phyloP scores from a whole-genome alignment of 441 rosid species.

The Pelargonium myrrhifolium region DNA sequence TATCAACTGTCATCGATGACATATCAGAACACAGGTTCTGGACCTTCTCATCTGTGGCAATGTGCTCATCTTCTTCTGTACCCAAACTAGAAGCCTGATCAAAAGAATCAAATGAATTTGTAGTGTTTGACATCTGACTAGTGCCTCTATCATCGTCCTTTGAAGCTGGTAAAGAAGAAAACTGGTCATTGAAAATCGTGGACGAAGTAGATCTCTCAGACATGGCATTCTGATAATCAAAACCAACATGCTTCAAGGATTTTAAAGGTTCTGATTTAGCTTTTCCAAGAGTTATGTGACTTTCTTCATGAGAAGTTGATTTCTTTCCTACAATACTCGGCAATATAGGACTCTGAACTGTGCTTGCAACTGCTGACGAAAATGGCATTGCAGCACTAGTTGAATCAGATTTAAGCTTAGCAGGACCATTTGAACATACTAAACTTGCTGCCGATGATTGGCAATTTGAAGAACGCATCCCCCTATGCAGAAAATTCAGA shows the following conservation, averaged over 20 bases:
- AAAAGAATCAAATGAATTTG: slow-evolving; percentile 22
- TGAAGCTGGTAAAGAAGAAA: slow-evolving; percentile 27
- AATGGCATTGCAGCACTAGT: slow-evolving; percentile 30
- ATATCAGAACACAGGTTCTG: slow-evolving; percentile 30
- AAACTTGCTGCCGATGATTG: slow-evolving; percentile 37
- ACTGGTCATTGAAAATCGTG: slow-evolving; percentile 22
- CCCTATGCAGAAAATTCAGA: slow-evolving; percentile 43
- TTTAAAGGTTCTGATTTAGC: slow-evolving; percentile 33
- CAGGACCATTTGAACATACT: slow-evolving; percentile 41
- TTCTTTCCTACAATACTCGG: slow-evolving; percentile 35
- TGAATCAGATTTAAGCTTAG: slow-evolving; percentile 42
- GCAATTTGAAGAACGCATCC: slow-evolving; percentile 46
- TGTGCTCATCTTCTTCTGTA: slow-evolving; percentile 25
- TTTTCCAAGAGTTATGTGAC: slow-evolving; percentile 28
- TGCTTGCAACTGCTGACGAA: slow-evolving; percentile 37
- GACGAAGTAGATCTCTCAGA: slow-evolving; percentile 32
- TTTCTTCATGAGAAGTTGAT: slow-evolving; percentile 39
- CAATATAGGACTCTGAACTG: slow-evolving; percentile 30
- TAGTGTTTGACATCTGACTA: slow-evolving; percentile 23
- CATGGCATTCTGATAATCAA: slow-evolving; percentile 22
- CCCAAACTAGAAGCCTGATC: slow-evolving; percentile 22
- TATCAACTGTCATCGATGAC: slow-evolving; percentile 34
- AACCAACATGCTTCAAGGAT: slow-evolving; percentile 27
- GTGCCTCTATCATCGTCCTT: slow-evolving; percentile 28
- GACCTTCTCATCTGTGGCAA: slow-evolving; percentile 20